Conservation (phyloP, 345 rosid species). For the Eucalyptus decipiens region DNA sequence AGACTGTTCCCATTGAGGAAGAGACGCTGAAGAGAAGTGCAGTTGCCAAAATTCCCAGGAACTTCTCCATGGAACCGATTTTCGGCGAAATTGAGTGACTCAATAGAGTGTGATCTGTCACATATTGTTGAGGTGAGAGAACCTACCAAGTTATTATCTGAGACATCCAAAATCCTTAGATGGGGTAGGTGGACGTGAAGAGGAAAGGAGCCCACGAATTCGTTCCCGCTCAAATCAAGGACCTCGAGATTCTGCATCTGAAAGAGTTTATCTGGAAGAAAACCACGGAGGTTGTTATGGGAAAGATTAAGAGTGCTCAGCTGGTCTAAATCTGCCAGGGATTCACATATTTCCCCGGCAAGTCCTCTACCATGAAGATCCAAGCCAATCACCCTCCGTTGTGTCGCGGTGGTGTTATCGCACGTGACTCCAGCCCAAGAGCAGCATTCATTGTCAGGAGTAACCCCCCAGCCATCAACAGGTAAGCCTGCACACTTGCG, state of each 20-base stretch:
- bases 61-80: conserved; percentile 8
- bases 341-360: neutral
- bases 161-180: conserved; percentile 4
- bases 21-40: conserved; percentile 10
- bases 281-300: neutral
- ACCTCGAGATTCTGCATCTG: conserved; percentile 5
- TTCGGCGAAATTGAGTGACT: neutral
- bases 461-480: neutral
- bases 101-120: neutral
- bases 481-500: neutral
- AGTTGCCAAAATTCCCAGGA: neutral
- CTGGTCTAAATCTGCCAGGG: conserved; percentile 4
- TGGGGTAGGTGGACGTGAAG: neutral
- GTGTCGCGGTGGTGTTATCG: neutral
- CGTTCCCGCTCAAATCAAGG: conserved; percentile 9
- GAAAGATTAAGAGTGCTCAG: conserved; percentile 15
- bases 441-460: conserved; percentile 3
- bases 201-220: neutral
- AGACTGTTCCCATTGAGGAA: conserved; percentile 7
- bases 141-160: conserved; percentile 3
- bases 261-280: neutral
- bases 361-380: conserved; percentile 8
- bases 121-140: neutral
- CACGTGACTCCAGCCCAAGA: conserved; percentile 13
- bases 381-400: conserved; percentile 4